Percentiles rank a stretch among this genome's conserved stretches.
These are phyloP conservation scores for Conticribra guillardii DNA, from an alignment of 108 stramenopile genomes.

Conservation along the genomic window DNA sequence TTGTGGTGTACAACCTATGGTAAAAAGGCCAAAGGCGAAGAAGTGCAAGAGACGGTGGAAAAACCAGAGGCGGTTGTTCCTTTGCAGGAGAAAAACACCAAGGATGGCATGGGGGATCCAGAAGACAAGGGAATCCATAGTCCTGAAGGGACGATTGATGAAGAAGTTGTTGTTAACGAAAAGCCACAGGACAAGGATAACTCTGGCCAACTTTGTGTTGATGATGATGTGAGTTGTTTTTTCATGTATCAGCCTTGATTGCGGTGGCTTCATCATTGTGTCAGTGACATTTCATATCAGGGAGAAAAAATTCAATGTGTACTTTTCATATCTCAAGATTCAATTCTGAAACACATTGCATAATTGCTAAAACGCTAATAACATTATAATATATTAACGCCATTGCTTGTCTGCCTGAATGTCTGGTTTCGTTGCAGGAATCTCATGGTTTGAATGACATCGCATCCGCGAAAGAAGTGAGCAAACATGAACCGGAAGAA, in stretches of 20 bases:
- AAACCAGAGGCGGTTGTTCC: too few species aligned
- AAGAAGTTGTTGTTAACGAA: neutral
- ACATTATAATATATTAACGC: too few species aligned
- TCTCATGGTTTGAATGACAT: neutral
- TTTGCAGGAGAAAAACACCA: too few species aligned
- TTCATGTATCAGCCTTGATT: constrained; percentile 23
- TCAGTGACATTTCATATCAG: too few species aligned
- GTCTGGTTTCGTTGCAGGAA: neutral
- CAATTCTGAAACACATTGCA: neutral
- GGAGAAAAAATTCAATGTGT: neutral
- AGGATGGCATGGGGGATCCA: too few species aligned
- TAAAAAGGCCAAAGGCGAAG: too few species aligned
- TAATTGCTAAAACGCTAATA: neutral
- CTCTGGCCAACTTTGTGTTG: neutral
- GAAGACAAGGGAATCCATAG: neutral
- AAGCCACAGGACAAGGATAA: neutral
- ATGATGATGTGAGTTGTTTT: constrained; percentile 33
- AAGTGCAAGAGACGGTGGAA: too few species aligned
- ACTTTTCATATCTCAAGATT: constrained; percentile 1
- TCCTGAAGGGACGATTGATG: neutral
- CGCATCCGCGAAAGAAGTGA: neutral
- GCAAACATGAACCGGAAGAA: neutral
- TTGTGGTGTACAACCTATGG: neutral
- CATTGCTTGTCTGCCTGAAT: neutral
- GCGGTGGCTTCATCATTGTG: neutral